Conservation (phyloP, 441 rosid genomes). For the Omphalea diandra region DNA sequence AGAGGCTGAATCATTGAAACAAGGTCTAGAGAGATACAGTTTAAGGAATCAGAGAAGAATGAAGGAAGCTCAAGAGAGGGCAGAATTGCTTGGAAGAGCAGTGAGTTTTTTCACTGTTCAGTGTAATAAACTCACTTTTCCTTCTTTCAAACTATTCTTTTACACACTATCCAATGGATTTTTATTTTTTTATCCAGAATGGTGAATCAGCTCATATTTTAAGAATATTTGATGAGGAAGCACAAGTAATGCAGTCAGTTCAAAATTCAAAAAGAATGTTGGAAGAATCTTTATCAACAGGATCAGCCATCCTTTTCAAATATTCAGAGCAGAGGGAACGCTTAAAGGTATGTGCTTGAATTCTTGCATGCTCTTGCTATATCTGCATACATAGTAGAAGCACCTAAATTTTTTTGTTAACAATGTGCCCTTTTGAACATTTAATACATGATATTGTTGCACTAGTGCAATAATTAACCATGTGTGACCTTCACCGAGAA, state of each 20-base stretch:
- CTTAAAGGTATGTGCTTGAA: slow-evolving; percentile 58
- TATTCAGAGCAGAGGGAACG: slow-evolving; percentile 92
- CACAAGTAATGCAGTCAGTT: slow-evolving; percentile 93
- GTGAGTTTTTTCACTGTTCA: slow-evolving; percentile 34
- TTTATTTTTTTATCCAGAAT: slow-evolving; percentile 42
- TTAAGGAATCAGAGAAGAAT: slow-evolving; percentile 65
- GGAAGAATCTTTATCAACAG: slow-evolving; percentile 78
- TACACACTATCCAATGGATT: slow-evolving; percentile 8
- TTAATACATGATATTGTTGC: background rate
- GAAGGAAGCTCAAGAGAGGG: slow-evolving; percentile 84
- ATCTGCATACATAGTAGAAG: background rate
- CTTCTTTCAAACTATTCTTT: background rate
- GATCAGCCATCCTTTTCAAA: slow-evolving; percentile 77
- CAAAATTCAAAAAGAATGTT: slow-evolving; percentile 78
- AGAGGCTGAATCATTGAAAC: slow-evolving; percentile 79
- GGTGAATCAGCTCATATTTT: slow-evolving; percentile 80
- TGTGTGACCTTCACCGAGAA: background rate
- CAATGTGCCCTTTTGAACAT: background rate
- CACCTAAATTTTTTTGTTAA: background rate
- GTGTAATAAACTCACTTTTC: background rate
- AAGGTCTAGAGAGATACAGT: slow-evolving; percentile 65
- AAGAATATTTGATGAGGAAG: slow-evolving; percentile 90
- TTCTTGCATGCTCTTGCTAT: background rate
- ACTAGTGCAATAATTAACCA: background rate
- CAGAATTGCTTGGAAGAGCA: slow-evolving; percentile 83